Percentiles rank a stretch among this genome's conserved stretches.
phyloP scores from a whole-genome alignment of 1,284 basidiomycete genomes.

The Porogramme epimiltina region DNA sequence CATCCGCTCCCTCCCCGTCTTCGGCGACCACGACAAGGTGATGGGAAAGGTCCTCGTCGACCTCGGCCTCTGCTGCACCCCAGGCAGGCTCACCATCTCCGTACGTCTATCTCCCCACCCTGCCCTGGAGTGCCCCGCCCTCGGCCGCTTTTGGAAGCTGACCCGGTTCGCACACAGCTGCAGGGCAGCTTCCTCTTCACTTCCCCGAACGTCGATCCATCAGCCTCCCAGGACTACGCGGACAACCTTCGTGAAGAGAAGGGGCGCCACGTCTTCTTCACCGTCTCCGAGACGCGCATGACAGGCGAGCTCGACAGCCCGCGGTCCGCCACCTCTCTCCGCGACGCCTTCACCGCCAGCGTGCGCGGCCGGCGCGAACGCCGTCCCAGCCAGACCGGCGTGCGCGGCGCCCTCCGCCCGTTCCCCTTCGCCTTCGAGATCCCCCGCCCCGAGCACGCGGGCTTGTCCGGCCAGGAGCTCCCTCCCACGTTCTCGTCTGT shows the following conservation, averaged over 20 bases:
- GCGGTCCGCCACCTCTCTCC: slow-evolving; percentile 45
- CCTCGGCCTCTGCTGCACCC: slow-evolving; percentile 43
- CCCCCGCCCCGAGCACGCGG: slow-evolving; percentile 43
- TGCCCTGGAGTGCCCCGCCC: neutral
- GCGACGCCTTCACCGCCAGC: slow-evolving; percentile 47
- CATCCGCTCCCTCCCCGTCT: slow-evolving; percentile 53
- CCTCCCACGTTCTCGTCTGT: slow-evolving; percentile 56
- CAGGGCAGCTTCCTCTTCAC: slow-evolving; percentile 63
- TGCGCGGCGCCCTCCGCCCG: slow-evolving; percentile 33
- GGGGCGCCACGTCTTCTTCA: slow-evolving; percentile 58
- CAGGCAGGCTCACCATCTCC: slow-evolving; percentile 58
- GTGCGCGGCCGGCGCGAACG: slow-evolving; percentile 36
- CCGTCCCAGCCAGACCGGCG: slow-evolving; percentile 26
- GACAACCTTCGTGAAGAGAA: slow-evolving; percentile 30
- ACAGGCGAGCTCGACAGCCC: slow-evolving; percentile 38
- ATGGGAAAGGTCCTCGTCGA: slow-evolving; percentile 59
- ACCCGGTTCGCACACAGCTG: slow-evolving; percentile 41
- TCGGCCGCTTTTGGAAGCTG: slow-evolving; percentile 6
- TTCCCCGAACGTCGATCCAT: slow-evolving; percentile 34
- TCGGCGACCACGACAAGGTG: slow-evolving; percentile 60
- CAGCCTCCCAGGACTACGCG: slow-evolving; percentile 24
- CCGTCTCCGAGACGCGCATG: slow-evolving; percentile 50
- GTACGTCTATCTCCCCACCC: slow-evolving; percentile 39
- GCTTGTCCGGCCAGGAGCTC: slow-evolving; percentile 51
- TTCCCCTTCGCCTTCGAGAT: slow-evolving; percentile 63